These are phyloP conservation scores for Retiboletus flavoniger DNA, from an alignment of 1,284 basidiomycete genomes.

Conservation along the genomic window DNA sequence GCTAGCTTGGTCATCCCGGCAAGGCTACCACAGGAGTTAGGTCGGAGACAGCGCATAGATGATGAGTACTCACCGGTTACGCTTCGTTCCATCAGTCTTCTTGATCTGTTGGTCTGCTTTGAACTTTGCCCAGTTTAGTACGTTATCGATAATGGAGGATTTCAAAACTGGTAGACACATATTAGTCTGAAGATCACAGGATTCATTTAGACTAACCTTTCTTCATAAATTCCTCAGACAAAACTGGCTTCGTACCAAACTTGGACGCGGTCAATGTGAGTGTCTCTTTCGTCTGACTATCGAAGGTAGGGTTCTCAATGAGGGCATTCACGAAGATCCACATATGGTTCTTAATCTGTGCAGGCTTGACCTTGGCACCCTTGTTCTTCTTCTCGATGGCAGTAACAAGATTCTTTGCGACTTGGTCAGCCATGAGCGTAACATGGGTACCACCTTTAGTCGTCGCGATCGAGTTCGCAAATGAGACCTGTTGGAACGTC, in stretches of 20 bases:
- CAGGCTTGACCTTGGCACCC: conserved; percentile 86
- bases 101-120: conserved; percentile 96
- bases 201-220: conserved; percentile 62
- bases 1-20: conserved; percentile 92
- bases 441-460: conserved; percentile 98
- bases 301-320: conserved; percentile 98
- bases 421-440: conserved; percentile 81
- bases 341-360: conserved; percentile 96
- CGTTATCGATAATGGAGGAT: conserved; percentile 88
- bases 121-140: conserved; percentile 95
- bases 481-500: conserved; percentile 91
- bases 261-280: conserved; percentile 87
- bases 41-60: conserved; percentile 3
- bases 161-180: conserved; percentile 65
- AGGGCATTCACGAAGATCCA: conserved; percentile 98
- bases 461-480: conserved; percentile 97
- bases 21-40: conserved; percentile 50
- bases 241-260: conserved; percentile 82
- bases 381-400: conserved; percentile 97
- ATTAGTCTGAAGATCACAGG: conserved; percentile 8
- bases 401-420: conserved; percentile 81
- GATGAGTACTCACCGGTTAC: conserved; percentile 62
- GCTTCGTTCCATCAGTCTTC: conserved; percentile 95
- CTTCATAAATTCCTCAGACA: conserved; percentile 95
- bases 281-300: conserved; percentile 99